phyloP scores from a whole-genome alignment of 1,284 basidiomycete species.

The Microbotryum scabiosae region DNA sequence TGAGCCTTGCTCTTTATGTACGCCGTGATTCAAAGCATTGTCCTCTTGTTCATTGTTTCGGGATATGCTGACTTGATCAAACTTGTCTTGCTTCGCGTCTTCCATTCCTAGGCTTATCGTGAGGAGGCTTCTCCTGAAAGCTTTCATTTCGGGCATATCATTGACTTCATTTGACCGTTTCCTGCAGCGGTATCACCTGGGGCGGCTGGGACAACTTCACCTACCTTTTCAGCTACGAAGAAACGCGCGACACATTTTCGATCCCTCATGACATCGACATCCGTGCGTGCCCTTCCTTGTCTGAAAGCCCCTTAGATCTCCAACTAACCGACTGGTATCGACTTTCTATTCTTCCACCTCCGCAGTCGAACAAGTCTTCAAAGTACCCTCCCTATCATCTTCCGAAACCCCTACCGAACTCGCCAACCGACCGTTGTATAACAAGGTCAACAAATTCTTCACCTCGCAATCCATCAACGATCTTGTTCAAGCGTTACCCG shows the following conservation, averaged over 20 bases:
- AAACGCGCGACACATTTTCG: slow-evolving; percentile 23
- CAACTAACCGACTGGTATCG: too few relatives aligned
- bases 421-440: slow-evolving; percentile 19
- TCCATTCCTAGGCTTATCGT: too few relatives aligned
- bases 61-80: background rate
- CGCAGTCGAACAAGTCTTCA: slow-evolving; percentile 23
- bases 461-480: background rate
- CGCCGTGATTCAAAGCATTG: background rate
- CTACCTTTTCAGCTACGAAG: slow-evolving; percentile 28
- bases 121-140: too few relatives aligned
- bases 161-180: too few relatives aligned
- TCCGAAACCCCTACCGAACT: slow-evolving; percentile 11
- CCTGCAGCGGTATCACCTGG: slow-evolving; percentile 17
- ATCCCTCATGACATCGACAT: slow-evolving; percentile 30
- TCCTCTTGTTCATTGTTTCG: background rate
- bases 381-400: slow-evolving; percentile 4
- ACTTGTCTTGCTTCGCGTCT: too few relatives aligned
- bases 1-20: slow-evolving; percentile 22
- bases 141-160: too few relatives aligned
- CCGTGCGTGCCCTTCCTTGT: background rate
- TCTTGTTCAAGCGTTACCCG: too few relatives aligned
- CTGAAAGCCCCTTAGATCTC: too few relatives aligned
- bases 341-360: too few relatives aligned
- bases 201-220: slow-evolving; percentile 15
- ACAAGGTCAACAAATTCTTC: slow-evolving; percentile 26